These are phyloP conservation scores for Halenospora varia DNA, from an alignment of 495 filamentous ascomycete species.

Conservation along the genomic window DNA sequence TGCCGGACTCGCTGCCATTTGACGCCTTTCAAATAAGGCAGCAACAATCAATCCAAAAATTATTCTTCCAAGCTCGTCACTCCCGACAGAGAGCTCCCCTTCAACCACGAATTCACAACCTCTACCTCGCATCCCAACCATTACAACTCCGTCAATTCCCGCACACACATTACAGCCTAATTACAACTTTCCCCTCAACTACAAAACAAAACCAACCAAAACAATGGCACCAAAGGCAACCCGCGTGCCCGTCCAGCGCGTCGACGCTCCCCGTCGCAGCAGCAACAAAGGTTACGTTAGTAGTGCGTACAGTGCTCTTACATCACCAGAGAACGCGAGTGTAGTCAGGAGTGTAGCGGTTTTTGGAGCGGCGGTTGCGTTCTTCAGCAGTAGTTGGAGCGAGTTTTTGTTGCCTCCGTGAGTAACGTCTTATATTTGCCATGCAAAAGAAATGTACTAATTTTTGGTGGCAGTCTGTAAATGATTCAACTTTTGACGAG, in stretches of 20 bases:
- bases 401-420: conserved; percentile 72
- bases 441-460: conserved; percentile 17
- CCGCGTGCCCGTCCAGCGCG: conserved; percentile 34
- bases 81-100: too few relatives aligned
- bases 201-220: background rate
- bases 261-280: conserved; percentile 18
- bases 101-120: too few relatives aligned
- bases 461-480: conserved; percentile 7
- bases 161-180: background rate
- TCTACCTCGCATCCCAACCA: too few relatives aligned
- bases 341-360: conserved; percentile 68
- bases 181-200: background rate
- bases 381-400: conserved; percentile 70
- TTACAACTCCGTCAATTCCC: background rate
- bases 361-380: conserved; percentile 70
- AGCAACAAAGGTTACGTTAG: conserved; percentile 46
- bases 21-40: too few relatives aligned
- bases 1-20: too few relatives aligned
- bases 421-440: conserved; percentile 32
- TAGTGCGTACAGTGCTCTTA: conserved; percentile 58
- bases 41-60: too few relatives aligned
- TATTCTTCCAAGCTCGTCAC: too few relatives aligned
- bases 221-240: conserved; percentile 31
- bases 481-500: background rate
- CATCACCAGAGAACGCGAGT: conserved; percentile 67